Evolutionary conservation across 2,329 filamentous ascomycete genomes (phyloP), one percentile per base, ranked within the genome.

Genomic region (Drechslerella coelobrocha): DNA sequence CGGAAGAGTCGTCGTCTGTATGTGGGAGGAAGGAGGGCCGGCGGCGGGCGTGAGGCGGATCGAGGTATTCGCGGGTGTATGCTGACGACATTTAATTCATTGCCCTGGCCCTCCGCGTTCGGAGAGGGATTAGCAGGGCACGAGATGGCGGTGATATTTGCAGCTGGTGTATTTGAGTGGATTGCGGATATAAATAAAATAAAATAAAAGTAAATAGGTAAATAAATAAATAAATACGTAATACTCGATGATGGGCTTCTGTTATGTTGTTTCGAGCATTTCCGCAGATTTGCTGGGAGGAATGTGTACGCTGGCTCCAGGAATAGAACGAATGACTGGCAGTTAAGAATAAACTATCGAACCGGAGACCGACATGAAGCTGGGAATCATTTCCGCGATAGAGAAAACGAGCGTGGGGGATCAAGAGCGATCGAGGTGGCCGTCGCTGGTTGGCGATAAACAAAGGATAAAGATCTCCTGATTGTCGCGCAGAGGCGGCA

Each of bases 81-180:
- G 65, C 65, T 56, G 65, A 62, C 56, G 57, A 69, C 65, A 69
- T 69, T 69, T 69, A 69, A 53, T 69, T 54, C 65, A 69, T 69
- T 50, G 50, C 12, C 34, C 34, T 39, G 12, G 4, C 12, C 5
- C 34, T n/a, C 17, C 34, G 34, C 34, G 12, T 4, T 39, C 34
- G 5, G 34, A 4, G 17, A 39, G 34, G 12, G 34, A 39, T 39
- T 39, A 10, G 34, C 34, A 39, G 34, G 34, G 2, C 34, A n/a
- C 34, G 34, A 39, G 12, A 39, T 14, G n/a, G n/a, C n/a, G n/a
- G 29, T 34, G 6, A 34, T 34, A 34, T 34, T 34, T 34, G 34
- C 12, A 10, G 34, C 34, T 14, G 17, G 12, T 14, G 17, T 2
- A 39, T 3, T 14, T 10, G 12, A 3, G 34, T 39, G 12, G 34